These are phyloP conservation scores for Hydnum rufescens DNA, from an alignment of 768 basidiomycete genomes.

Conservation along the genomic window DNA sequence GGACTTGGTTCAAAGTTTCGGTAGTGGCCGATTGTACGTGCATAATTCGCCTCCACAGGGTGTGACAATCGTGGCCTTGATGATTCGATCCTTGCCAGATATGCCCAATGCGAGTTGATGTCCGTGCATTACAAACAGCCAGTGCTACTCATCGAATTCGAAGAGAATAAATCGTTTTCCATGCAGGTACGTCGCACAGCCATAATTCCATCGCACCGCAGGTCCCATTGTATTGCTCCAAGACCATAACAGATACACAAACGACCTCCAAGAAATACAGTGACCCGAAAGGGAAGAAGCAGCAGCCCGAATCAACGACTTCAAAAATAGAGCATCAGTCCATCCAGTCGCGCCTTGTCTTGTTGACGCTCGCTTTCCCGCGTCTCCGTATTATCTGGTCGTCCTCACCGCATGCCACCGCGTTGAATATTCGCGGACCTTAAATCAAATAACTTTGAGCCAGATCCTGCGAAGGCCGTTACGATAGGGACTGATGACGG, in stretches of 20 bases:
- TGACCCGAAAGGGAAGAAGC: neutral
- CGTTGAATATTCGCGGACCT: constrained; percentile 87
- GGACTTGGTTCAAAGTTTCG: constrained; percentile 85
- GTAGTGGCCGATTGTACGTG: constrained; percentile 77
- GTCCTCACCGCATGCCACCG: constrained; percentile 79
- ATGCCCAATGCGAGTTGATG: constrained; percentile 95
- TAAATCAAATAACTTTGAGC: constrained; percentile 60
- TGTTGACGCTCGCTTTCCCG: constrained; percentile 79
- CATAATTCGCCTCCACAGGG: too few species aligned
- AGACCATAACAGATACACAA: neutral
- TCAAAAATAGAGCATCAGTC: neutral
- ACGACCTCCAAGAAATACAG: neutral
- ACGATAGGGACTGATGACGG: constrained; percentile 66
- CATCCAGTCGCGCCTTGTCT: constrained; percentile 79
- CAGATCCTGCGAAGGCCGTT: constrained; percentile 57
- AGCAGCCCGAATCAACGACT: neutral
- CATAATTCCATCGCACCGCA: neutral
- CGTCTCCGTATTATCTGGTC: constrained; percentile 93
- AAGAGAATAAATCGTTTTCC: constrained; percentile 89
- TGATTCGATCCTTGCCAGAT: constrained; percentile 28
- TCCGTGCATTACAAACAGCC: constrained; percentile 90
- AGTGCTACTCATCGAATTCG: constrained; percentile 86
- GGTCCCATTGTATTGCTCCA: too few species aligned
- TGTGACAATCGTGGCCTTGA: neutral
- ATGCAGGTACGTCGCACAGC: constrained; percentile 39